These are phyloP conservation scores for Pestalotiopsis sp. DNA, from an alignment of 2,329 filamentous ascomycete genomes.

Conservation along the genomic window DNA sequence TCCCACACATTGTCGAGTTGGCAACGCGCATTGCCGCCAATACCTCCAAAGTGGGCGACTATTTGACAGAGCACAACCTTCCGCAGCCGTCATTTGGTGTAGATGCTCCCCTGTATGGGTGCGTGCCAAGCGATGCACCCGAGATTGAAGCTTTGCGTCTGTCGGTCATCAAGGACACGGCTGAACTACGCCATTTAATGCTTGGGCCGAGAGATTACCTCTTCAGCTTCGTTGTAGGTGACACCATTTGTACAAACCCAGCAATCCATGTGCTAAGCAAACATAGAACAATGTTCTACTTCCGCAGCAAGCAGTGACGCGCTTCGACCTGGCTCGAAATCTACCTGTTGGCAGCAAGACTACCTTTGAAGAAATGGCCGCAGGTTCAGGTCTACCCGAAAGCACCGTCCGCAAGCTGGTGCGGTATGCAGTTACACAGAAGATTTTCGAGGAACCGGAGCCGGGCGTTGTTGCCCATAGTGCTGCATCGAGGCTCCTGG, in stretches of 20 bases:
- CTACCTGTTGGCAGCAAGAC: neutral
- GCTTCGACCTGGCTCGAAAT: neutral
- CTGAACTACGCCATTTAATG: conserved; percentile 21
- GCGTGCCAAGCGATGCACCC: conserved; percentile 7
- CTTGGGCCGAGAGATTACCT: conserved; percentile 22
- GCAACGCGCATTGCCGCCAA: conserved; percentile 19
- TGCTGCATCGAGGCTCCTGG: conserved; percentile 22
- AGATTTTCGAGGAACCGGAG: conserved; percentile 32
- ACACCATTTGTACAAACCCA: neutral
- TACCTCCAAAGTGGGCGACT: conserved; percentile 20
- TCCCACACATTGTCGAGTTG: neutral
- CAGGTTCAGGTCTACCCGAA: conserved; percentile 13
- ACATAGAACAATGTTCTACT: neutral
- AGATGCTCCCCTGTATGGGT: conserved; percentile 14
- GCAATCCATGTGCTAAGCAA: no score
- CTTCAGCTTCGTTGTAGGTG: conserved; percentile 11
- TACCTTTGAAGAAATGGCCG: neutral
- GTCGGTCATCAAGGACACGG: conserved; percentile 17
- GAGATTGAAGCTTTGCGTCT: conserved; percentile 16
- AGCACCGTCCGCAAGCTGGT: conserved; percentile 32
- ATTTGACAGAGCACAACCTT: conserved; percentile 18
- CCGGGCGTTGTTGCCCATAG: conserved; percentile 24
- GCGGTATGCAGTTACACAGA: conserved; percentile 35
- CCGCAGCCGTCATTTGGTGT: conserved; percentile 21
- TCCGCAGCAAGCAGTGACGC: neutral